These are phyloP conservation scores for Lentinula sp. DNA, from an alignment of 768 basidiomycete species.

Conservation along the genomic window DNA sequence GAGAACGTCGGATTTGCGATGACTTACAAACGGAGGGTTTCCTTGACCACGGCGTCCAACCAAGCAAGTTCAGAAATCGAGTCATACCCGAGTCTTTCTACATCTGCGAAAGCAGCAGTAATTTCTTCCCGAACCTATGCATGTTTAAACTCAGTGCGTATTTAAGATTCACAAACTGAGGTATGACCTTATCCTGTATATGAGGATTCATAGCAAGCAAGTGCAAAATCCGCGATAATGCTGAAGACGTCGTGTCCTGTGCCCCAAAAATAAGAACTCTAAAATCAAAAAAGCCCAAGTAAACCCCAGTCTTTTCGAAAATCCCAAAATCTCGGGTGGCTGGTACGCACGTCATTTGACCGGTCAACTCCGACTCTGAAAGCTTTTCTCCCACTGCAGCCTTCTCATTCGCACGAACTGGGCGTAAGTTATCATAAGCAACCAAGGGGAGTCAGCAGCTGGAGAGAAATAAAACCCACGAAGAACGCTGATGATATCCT, in stretches of 20 bases:
- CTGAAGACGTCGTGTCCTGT: slow-evolving; percentile 43
- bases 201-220: slow-evolving; percentile 29
- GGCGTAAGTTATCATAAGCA: background rate
- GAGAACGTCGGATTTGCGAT: background rate
- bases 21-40: slow-evolving; percentile 38
- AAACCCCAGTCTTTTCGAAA: background rate
- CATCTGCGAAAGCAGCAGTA: slow-evolving; percentile 15
- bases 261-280: slow-evolving; percentile 47
- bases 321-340: background rate
- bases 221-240: slow-evolving; percentile 35
- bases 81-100: slow-evolving; percentile 26
- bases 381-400: slow-evolving; percentile 28
- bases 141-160: background rate
- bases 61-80: slow-evolving; percentile 29
- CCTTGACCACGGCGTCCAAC: slow-evolving; percentile 41
- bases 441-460: background rate
- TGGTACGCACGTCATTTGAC: slow-evolving; percentile 40
- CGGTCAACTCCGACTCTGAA: slow-evolving; percentile 37
- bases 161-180: no score
- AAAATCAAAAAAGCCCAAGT: background rate
- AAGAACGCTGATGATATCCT: slow-evolving; percentile 46
- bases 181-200: slow-evolving; percentile 23
- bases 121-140: slow-evolving; percentile 29
- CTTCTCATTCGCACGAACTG: slow-evolving; percentile 33
- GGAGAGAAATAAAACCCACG: slow-evolving; percentile 19